phyloP scores from a whole-genome alignment of 2,329 filamentous ascomycete genomes.

The Xylaria sp. region DNA sequence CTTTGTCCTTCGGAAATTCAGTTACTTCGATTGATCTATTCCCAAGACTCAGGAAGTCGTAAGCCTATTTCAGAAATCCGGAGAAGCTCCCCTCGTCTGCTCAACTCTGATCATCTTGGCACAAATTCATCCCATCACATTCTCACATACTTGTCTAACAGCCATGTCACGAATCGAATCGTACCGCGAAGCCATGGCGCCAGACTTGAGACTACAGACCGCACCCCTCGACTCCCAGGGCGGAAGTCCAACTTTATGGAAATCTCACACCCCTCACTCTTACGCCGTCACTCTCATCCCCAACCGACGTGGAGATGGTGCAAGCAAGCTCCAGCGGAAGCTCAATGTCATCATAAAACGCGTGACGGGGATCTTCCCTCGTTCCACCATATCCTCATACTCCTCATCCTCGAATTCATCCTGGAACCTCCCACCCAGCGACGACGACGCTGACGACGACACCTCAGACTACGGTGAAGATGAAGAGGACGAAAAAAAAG shows the following conservation, averaged over 20 bases:
- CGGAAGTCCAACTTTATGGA: background rate
- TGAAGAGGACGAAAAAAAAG: background rate
- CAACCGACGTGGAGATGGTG: too few species aligned
- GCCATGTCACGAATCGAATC: background rate
- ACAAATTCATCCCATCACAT: too few species aligned
- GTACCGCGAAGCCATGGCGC: background rate
- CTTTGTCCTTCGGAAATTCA: too few species aligned
- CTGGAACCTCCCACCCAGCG: background rate
- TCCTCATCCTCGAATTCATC: background rate
- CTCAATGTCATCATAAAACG: background rate
- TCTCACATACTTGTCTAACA: too few species aligned
- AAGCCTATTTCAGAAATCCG: background rate
- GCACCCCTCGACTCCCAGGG: background rate
- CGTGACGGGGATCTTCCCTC: background rate
- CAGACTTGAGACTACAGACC: background rate
- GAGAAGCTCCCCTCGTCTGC: background rate
- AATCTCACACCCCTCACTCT: background rate
- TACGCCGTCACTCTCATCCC: background rate
- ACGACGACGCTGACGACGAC: slow-evolving; percentile 25
- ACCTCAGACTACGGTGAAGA: slow-evolving; percentile 31
- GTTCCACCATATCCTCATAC: background rate
- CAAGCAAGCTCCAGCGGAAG: slow-evolving; percentile 18
- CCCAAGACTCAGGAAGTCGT: background rate
- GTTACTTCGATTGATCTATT: too few species aligned
- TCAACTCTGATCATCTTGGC: background rate